phyloP scores from a whole-genome alignment of 768 basidiomycete species.

The Phlebiopsis flavidoalba region DNA sequence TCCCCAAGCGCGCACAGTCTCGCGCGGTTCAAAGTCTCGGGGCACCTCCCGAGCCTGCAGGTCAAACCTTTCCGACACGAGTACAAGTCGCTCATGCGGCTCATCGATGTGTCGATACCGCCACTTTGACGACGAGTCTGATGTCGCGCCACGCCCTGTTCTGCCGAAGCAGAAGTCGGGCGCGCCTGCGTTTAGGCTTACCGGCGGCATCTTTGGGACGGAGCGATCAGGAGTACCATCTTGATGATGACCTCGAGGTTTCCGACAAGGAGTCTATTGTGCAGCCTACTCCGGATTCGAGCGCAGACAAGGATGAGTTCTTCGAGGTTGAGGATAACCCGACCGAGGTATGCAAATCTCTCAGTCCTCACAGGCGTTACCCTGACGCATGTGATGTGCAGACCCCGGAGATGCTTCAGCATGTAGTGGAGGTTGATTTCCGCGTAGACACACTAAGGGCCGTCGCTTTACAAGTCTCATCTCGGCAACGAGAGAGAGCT shows the following conservation, averaged over 20 bases:
- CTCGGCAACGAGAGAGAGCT: constrained; percentile 66
- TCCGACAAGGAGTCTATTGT: not conserved
- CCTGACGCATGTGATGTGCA: constrained; percentile 22
- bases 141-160: constrained; percentile 4
- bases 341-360: constrained; percentile 32
- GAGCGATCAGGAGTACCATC: constrained; percentile 60
- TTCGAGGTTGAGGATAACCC: constrained; percentile 66
- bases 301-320: constrained; percentile 50
- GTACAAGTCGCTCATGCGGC: constrained; percentile 87
- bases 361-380: not conserved
- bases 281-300: not conserved
- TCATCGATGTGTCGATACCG: constrained; percentile 89
- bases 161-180: constrained; percentile 20
- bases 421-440: constrained; percentile 82
- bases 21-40: constrained; percentile 86
- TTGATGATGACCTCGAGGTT: constrained; percentile 52
- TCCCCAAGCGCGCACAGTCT: constrained; percentile 77
- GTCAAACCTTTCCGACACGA: constrained; percentile 87
- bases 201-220: constrained; percentile 46
- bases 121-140: constrained; percentile 49
- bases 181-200: constrained; percentile 39
- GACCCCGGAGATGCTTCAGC: constrained; percentile 44
- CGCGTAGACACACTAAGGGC: constrained; percentile 78
- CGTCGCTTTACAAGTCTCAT: constrained; percentile 68
- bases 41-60: constrained; percentile 80